Base-by-base conservation (phyloP, 768 basidiomycete genomes). In the Inosperma sp. region DNA sequence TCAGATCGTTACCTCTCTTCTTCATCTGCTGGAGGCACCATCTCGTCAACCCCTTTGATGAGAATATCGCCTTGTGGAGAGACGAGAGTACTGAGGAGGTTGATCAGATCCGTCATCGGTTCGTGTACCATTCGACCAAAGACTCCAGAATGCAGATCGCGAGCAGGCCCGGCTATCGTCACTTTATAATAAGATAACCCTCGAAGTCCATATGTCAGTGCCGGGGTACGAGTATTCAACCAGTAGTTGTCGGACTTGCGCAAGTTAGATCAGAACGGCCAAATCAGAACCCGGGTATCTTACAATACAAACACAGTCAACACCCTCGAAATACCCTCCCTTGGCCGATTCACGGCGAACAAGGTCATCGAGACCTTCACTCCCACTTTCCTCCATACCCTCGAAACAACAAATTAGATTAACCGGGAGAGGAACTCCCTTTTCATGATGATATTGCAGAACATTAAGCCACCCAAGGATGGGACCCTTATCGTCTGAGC, bases 321-420 rank as follows among this genome's bases (percentile, higher is more conserved):
- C 86, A 5, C 86, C 89, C 31, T 85, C 77, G 68, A 96, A 94
- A 78, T 84, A 96, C 19, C 81, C 79, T 51, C 84, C 85, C 39
- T 78, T 75, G 34, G 78, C 72, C 9, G 82, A 80, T 73, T 96
- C 93, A 41, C 74, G 73, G 53, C 75, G 68, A 54, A 97, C 90
- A 36, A 95, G 80, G 27, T 89, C 88, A 59, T 96, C 93, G 10
- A 97, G 77, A 2, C 93, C 93, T 58, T 90, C 88, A 34, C 86
- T 89, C 5, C 93, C 94, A 54, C 79, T 86, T 72, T 98, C 95
- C 66, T 98, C 95, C 94, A 96, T 98, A 4, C 89, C 94, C 66
- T 98, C 95, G 59, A 98, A 93, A 74, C 88, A 91, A 73, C 89
- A 84, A 56, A 82, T 81, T 49, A 97, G 68, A 65, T 97, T 96